A percentile compares a stretch with the other conserved stretches of the same genome.
Conservation (phyloP, 1,139 yeast species). For the Protomyces macrosporus region DNA sequence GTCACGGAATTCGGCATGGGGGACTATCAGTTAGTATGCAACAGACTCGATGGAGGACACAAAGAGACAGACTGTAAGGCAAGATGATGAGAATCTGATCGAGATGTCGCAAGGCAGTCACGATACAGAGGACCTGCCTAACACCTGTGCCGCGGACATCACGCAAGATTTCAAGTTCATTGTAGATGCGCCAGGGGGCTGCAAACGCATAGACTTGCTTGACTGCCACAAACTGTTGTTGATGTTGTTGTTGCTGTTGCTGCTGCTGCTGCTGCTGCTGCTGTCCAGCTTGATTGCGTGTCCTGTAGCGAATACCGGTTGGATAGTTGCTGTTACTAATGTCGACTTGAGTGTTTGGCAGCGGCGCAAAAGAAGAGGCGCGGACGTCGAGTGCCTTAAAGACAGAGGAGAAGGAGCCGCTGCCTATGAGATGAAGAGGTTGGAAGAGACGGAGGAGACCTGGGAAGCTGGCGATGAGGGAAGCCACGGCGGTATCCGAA, state of each 20-base stretch:
- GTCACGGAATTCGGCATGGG: constrained; percentile 28
- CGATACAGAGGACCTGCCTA: constrained; percentile 14
- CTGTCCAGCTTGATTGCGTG: background rate
- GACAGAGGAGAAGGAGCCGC: constrained; percentile 28
- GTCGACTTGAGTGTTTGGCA: constrained; percentile 45
- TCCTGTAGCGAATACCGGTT: background rate
- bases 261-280: background rate
- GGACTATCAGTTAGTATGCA: background rate
- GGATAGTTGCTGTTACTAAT: no score
- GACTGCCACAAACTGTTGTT: constrained; percentile 25
- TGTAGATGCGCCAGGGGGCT: constrained; percentile 21
- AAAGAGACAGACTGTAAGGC: constrained; percentile 11
- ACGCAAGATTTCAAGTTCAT: constrained; percentile 25
- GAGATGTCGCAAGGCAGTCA: constrained; percentile 25
- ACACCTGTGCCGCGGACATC: constrained; percentile 22
- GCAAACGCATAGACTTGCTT: constrained; percentile 28
- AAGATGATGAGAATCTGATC: constrained; percentile 27
- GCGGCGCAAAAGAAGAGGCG: background rate
- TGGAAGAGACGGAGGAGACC: constrained; percentile 23
- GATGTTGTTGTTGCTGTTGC: background rate
- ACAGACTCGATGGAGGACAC: background rate
- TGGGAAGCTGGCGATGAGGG: constrained; percentile 20
- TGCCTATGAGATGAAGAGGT: constrained; percentile 26
- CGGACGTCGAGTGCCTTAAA: constrained; percentile 26
- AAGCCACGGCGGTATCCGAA: constrained; percentile 42